Evolutionary conservation across 108 stramenopile genomes (phyloP).

Genomic region (Thalassiosira profunda): DNA sequence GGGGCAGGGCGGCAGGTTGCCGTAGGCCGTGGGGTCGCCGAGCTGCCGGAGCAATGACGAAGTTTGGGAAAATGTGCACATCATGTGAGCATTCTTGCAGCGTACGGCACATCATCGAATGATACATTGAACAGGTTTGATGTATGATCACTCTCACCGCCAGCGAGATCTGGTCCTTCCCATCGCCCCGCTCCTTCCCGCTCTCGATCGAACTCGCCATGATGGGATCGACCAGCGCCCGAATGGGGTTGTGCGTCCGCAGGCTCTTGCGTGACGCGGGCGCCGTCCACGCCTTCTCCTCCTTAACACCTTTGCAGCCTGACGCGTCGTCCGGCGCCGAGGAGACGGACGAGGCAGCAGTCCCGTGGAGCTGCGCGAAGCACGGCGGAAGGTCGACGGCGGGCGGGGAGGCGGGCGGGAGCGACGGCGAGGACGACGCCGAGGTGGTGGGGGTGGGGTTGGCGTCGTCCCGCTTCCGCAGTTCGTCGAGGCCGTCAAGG

Average conservation of each 20-base stretch:
- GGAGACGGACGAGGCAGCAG: too few relatives aligned
- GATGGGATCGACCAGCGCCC: conserved; percentile 87
- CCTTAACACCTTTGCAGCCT: too few relatives aligned
- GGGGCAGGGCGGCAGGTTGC: conserved; percentile 65
- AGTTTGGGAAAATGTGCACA: background rate
- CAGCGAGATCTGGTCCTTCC: conserved; percentile 85
- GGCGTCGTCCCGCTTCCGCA: too few relatives aligned
- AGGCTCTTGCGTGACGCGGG: conserved; percentile 70
- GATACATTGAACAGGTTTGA: background rate
- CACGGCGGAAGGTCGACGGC: too few relatives aligned
- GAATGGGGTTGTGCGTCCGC: conserved; percentile 87
- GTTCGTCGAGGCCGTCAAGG: too few relatives aligned
- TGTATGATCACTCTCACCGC: too few relatives aligned
- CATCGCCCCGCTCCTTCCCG: conserved; percentile 57
- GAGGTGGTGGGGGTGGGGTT: too few relatives aligned
- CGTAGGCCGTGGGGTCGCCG: conserved; percentile 84
- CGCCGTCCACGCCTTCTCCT: too few relatives aligned
- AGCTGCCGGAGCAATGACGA: conserved; percentile 35
- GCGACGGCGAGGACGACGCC: too few relatives aligned
- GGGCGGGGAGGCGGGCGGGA: too few relatives aligned
- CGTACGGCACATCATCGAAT: background rate
- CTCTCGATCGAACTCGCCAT: conserved; percentile 50
- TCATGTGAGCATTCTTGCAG: background rate
- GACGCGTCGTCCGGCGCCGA: too few relatives aligned
- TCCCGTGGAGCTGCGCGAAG: too few relatives aligned